phyloP scores from a whole-genome alignment of 2,329 filamentous ascomycete genomes.

The Balansia obtecta region DNA sequence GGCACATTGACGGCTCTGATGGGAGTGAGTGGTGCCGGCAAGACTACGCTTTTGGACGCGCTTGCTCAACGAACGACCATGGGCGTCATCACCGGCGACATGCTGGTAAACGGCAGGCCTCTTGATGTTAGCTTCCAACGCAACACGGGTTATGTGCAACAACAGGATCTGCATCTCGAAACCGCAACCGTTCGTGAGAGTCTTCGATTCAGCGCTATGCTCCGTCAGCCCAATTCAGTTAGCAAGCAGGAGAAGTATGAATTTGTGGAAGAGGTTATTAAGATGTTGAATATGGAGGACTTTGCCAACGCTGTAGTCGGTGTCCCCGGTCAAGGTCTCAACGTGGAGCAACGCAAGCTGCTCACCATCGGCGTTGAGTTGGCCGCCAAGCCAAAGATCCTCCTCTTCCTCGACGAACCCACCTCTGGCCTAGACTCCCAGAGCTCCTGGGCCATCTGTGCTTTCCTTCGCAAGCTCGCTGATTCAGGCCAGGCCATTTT shows the following conservation, averaged over 20 bases:
- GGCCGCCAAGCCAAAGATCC: conserved; percentile 42
- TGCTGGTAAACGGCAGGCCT: conserved; percentile 50
- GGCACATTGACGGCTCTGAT: conserved; percentile 74
- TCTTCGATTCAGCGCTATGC: conserved; percentile 41
- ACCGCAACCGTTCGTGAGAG: conserved; percentile 53
- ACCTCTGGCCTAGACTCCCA: conserved; percentile 51
- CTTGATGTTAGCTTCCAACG: conserved; percentile 47
- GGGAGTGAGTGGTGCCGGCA: conserved; percentile 41
- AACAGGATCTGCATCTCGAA: conserved; percentile 78
- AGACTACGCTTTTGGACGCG: conserved; percentile 30
- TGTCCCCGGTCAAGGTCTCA: conserved; percentile 46
- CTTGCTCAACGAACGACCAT: conserved; percentile 39
- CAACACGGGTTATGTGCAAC: conserved; percentile 79
- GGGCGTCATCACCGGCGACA: conserved; percentile 52
- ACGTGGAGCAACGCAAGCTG: conserved; percentile 49
- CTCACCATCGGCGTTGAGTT: conserved; percentile 50
- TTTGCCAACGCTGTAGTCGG: conserved; percentile 56
- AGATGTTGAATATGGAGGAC: conserved; percentile 54
- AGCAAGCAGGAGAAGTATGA: conserved; percentile 44
- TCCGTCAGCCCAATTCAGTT: conserved; percentile 42
- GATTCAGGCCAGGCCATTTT: conserved; percentile 39
- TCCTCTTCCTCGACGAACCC: conserved; percentile 52
- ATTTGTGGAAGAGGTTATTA: conserved; percentile 53
- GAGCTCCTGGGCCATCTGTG: conserved; percentile 50
- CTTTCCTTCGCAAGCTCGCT: conserved; percentile 50